Evolutionary conservation across 208 protist species (phyloP), one percentile per base, ranked within the genome.

Genomic region (Kentomonas sorsogonicus): DNA sequence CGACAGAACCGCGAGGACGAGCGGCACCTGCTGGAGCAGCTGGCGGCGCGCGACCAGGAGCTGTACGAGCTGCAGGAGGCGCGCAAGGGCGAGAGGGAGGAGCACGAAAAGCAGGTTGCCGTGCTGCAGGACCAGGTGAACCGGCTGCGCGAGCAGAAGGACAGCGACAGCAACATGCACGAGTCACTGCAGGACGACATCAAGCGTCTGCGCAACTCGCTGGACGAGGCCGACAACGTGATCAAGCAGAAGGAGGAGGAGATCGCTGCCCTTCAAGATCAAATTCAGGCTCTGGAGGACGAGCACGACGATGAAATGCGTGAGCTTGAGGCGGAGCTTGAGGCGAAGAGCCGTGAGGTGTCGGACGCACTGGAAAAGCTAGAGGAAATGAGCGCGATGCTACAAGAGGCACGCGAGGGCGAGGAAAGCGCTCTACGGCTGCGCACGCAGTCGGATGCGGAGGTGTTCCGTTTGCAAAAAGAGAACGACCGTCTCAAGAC

Each of bases 361-460:
- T 85, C 74, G 15, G 86, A 93, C 40, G 77, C 77, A 1, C 58
- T 93, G 40, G 80, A 83, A 58, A 69, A 65, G 16, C 63, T 93
- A 36, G 81, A 89, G 55, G 81, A 93, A 61, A 74, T 88, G 66
- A 69, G 76, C n/a, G 65, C 71, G 18, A 83, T 93, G 77, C 60
- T 93, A 39, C 69, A 89, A 40, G 77, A 85, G 41, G 86, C 77
- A 0, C 86, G 86, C 31, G 72, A 83, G 43, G 58, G 64, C 15
- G 82, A 93, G 55, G 66, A 83, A 52, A 83, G 66, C 22, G 79
- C 72, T 22, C 26, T 87, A 44, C 59, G 63, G 3, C 60, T 77
- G 52, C 68, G 81, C 22, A 66, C 67, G 1, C 71, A 89, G 40
- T 77, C 80, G 2, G 85, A 92, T 52, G 69, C 62, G n/a, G 77